Conservation (phyloP, 176 grass and related monocot genomes). For the Secale cereale region DNA sequence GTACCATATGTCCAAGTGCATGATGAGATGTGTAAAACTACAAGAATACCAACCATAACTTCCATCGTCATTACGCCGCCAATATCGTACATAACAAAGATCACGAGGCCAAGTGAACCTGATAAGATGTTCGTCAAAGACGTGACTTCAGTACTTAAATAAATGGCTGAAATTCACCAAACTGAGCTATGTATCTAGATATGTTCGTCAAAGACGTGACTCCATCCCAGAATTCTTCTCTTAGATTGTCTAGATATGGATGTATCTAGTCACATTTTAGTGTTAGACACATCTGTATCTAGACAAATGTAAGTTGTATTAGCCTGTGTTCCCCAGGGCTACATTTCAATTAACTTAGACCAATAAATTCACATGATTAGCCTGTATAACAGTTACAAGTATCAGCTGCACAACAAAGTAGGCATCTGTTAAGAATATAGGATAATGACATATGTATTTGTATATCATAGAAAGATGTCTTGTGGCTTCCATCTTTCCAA, state of each 20-base stretch:
- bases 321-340: background rate
- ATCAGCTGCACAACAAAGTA: slow-evolving; percentile 17
- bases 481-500: background rate
- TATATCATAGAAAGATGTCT: background rate
- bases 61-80: slow-evolving; percentile 98
- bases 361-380: background rate
- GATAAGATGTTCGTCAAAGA: slow-evolving; percentile 24
- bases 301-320: slow-evolving; percentile 12
- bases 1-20: background rate
- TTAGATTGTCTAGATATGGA: no score
- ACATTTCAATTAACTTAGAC: slow-evolving; percentile 7
- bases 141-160: background rate
- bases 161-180: slow-evolving; percentile 17
- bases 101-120: slow-evolving; percentile 97
- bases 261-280: no score
- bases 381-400: background rate
- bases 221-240: no score
- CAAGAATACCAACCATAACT: slow-evolving; percentile 85
- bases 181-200: no score
- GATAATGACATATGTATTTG: background rate
- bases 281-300: no score
- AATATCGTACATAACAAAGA: slow-evolving; percentile 96
- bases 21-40: slow-evolving; percentile 7
- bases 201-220: no score
- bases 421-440: background rate